Base-by-base conservation (phyloP, 2,329 filamentous ascomycete genomes). In the Davidsoniella australis region DNA sequence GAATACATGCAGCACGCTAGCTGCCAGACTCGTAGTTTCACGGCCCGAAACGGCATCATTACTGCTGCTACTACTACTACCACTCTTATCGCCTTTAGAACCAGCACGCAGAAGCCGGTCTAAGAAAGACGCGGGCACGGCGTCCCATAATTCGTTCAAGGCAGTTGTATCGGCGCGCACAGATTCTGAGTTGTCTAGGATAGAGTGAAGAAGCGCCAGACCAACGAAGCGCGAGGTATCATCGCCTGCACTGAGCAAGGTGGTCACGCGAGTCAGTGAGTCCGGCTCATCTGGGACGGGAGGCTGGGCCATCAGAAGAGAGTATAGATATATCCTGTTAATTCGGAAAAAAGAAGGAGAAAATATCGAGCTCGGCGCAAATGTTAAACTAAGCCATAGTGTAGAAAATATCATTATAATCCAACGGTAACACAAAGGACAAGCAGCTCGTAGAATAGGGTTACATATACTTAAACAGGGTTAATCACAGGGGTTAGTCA, bases 201-300 rank as follows among this genome's bases (percentile, higher is more conserved):
- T 63, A n/a, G 75, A 73, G 57, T 78, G 80, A 46, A 83, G 67
- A 18, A 83, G 67, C 1, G 78, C 76, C 18, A 84, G 65, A 6
- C 78, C 80, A 38, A 82, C 78, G 55, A 84, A 82, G 57, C 76
- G 71, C 17, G 76, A 75, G 0, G 80, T 83, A 58, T 84, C 79
- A 58, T 82, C 72, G 53, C 75, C 77, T 48, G 73, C 62, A 48
- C 66, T 65, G 33, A 84, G 68, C 2, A 82, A 67, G 1, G 64
- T 57, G 54, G 74, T 66, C 48, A 81, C 70, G 56, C 72, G 73
- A 46, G 69, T 62, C 47, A 44, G 42, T 2, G 43, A 46, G 7
- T 16, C 12, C 7, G 23, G 23, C 14, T 10, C 12, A 8, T 33
- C 43, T 14, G 43, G 16, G n/a, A 8, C 36, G 24, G 24, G n/a